A percentile compares a stretch with the other conserved stretches of the same genome.
phyloP scores from a whole-genome alignment of 768 basidiomycete species.

The Xerocomellus dryophilus region DNA sequence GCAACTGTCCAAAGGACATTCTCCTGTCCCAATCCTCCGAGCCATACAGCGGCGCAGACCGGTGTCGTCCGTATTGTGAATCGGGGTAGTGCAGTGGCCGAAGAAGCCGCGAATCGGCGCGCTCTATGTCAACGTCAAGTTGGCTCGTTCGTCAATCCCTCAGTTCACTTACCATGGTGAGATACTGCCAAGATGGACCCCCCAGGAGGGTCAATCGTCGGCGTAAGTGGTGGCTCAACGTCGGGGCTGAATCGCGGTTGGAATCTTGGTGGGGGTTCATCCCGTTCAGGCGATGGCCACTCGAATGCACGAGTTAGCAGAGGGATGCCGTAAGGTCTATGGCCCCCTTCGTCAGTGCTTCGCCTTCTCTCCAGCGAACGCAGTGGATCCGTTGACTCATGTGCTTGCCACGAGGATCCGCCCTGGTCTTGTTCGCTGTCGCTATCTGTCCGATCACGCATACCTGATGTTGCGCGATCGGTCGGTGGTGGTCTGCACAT shows the following conservation, averaged over 20 bases:
- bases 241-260: slow-evolving; percentile 7
- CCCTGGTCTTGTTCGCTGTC: slow-evolving; percentile 47
- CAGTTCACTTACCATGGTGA: slow-evolving; percentile 20
- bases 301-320: slow-evolving; percentile 24
- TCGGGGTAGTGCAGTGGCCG: slow-evolving; percentile 20
- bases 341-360: slow-evolving; percentile 18
- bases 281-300: slow-evolving; percentile 22
- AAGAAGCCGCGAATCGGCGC: slow-evolving; percentile 17
- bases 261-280: slow-evolving; percentile 11
- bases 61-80: slow-evolving; percentile 23
- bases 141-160: background rate
- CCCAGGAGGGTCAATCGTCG: slow-evolving; percentile 8
- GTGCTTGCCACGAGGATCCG: slow-evolving; percentile 35
- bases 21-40: slow-evolving; percentile 24
- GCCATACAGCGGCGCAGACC: slow-evolving; percentile 24
- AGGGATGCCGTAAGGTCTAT: slow-evolving; percentile 13
- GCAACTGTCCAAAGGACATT: slow-evolving; percentile 21
- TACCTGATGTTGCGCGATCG: slow-evolving; percentile 9
- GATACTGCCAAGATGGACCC: slow-evolving; percentile 5
- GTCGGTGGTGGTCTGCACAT: slow-evolving; percentile 25
- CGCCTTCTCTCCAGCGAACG: slow-evolving; percentile 11
- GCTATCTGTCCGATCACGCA: slow-evolving; percentile 33
- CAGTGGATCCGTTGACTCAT: slow-evolving; percentile 10
- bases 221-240: slow-evolving; percentile 18
- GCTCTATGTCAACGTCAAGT: slow-evolving; percentile 17